These are phyloP conservation scores for Lonicera japonica DNA, from an alignment of 129 eudicot species.

Conservation along the genomic window DNA sequence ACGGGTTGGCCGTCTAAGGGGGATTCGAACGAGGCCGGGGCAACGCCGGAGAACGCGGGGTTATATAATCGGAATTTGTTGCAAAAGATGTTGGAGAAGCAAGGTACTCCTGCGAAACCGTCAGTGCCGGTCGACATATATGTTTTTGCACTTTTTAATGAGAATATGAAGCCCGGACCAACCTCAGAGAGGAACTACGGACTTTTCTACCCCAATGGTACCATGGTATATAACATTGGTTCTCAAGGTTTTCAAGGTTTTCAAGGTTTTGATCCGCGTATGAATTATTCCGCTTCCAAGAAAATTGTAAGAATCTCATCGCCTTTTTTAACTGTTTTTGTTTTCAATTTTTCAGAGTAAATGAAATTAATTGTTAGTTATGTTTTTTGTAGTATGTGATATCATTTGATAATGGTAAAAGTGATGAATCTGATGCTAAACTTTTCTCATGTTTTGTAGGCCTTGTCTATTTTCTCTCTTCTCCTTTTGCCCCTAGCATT, in stretches of 20 bases:
- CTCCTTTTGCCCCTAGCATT: conserved; percentile 29
- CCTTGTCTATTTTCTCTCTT: conserved; percentile 19
- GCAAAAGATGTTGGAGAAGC: conserved; percentile 46
- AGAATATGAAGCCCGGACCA: conserved; percentile 78
- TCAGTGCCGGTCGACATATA: conserved; percentile 63
- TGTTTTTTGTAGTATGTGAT: too few relatives aligned
- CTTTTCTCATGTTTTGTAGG: conserved; percentile 26
- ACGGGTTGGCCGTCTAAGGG: conserved; percentile 99
- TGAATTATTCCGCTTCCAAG: conserved; percentile 63
- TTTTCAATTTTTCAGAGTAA: conserved; percentile 1
- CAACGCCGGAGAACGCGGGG: conserved; percentile 69
- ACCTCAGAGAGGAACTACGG: conserved; percentile 91
- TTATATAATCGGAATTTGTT: conserved; percentile 80
- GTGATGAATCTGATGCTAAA: not conserved
- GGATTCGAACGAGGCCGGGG: conserved; percentile 79
- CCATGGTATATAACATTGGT: conserved; percentile 79
- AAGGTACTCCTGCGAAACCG: conserved; percentile 83
- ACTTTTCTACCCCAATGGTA: conserved; percentile 76
- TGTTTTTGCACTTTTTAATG: conserved; percentile 91
- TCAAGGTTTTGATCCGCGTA: conserved; percentile 49
- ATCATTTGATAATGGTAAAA: too few relatives aligned
- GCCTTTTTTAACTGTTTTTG: not conserved
- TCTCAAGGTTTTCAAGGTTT: conserved; percentile 51
- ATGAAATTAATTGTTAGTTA: too few relatives aligned
- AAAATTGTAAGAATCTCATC: conserved; percentile 41